These are phyloP conservation scores for Aureobasidium namibiae DNA, from an alignment of 2,329 filamentous ascomycete genomes.

Conservation along the genomic window DNA sequence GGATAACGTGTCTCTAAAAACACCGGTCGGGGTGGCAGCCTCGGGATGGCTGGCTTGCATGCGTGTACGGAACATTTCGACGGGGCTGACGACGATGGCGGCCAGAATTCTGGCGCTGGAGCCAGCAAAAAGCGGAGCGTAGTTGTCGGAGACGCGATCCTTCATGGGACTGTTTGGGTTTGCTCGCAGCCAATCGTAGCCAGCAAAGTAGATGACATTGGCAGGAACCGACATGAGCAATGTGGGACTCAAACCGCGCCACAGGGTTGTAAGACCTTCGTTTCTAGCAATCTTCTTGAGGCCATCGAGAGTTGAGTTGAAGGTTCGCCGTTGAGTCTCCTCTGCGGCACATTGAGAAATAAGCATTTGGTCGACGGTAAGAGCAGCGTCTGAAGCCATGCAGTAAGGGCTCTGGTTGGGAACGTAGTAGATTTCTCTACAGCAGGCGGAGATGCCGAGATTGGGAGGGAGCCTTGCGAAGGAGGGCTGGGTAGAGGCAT, in stretches of 20 bases:
- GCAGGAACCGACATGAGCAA: constrained; percentile 87
- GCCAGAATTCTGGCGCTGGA: constrained; percentile 70
- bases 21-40: constrained; percentile 48
- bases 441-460: constrained; percentile 88
- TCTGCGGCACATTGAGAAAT: constrained; percentile 74
- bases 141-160: constrained; percentile 53
- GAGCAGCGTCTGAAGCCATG: constrained; percentile 48
- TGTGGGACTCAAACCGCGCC: constrained; percentile 90
- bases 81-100: constrained; percentile 74
- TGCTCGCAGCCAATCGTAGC: constrained; percentile 87
- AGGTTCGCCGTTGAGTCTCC: constrained; percentile 72
- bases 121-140: constrained; percentile 73
- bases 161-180: constrained; percentile 64
- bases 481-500: constrained; percentile 39
- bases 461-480: constrained; percentile 69
- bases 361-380: constrained; percentile 32
- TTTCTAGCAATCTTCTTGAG: constrained; percentile 90
- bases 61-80: constrained; percentile 89
- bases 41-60: constrained; percentile 62
- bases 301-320: constrained; percentile 86
- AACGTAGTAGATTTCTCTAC: constrained; percentile 93
- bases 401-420: constrained; percentile 78
- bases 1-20: constrained; percentile 70
- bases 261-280: constrained; percentile 78
- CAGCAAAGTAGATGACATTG: constrained; percentile 98